Evolutionary conservation across 2,329 filamentous ascomycete species (phyloP), one percentile per base, ranked within the genome.

Genomic region (Monilinia fructigena): DNA sequence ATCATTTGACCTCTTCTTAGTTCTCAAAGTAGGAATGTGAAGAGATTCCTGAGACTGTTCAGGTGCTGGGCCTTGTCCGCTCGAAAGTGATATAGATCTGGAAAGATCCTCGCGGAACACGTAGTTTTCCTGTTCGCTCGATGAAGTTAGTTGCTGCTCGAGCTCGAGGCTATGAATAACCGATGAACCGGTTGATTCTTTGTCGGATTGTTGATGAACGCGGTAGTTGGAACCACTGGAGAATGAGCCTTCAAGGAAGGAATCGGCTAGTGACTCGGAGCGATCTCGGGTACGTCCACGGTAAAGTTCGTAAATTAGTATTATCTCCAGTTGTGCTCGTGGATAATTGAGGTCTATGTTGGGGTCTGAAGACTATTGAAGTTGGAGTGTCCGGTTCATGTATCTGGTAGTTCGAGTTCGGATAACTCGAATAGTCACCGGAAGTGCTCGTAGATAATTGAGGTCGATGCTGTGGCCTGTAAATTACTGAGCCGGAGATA

Each of bases 21-120:
- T 80, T 55, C 80, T 79, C 23, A 89, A 76, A 0, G 86, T 85
- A 11, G 83, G 79, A 18, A 88, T 83, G 16, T 85, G 72, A 40
- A 89, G 78, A 69, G 85, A 88, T 72, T 88, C 86, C 69, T 85
- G 85, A 0, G 86, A 88, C 73, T 84, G 88, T 65, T 81, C 80
- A 26, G 69, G 52, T 40, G 18, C 48, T 47, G 65, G 59, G 1
- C 58, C 68, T 42, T 72, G 74, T 31, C 70, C 62, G 48, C 79
- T 77, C 35, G 70, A 73, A 38, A 76, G 71, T 14, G 79, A 80
- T 35, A 74, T 73, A 18, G 81, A 79, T 59, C 68, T 69, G 3
- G 80, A 81, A 3, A 77, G 73, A 28, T 80, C 79, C 61, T 80
- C 80, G 75, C 85, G 80, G 23, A 87, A 72, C 20, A 86, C 76